Evolutionary conservation across 2,329 filamentous ascomycete genomes (phyloP).

Genomic region (Anthostomella pinea): DNA sequence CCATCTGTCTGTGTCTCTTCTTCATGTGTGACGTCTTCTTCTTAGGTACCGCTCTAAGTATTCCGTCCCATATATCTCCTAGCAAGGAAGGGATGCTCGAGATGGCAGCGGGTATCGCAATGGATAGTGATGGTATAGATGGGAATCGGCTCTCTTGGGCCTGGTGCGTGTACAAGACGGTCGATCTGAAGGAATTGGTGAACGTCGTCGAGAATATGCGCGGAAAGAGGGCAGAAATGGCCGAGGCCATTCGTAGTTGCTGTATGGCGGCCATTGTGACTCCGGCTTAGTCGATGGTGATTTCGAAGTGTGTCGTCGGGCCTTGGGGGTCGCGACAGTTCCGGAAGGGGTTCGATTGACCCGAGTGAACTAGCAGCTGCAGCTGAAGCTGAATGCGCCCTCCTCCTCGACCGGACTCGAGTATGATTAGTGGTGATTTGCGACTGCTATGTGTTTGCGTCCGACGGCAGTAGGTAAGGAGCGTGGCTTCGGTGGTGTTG

Average conservation of each 20-base stretch:
- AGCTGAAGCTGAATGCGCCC: too few relatives aligned
- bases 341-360: too few relatives aligned
- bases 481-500: too few relatives aligned
- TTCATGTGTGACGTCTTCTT: slow-evolving; percentile 98
- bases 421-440: too few relatives aligned
- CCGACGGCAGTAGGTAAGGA: too few relatives aligned
- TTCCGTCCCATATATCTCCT: slow-evolving; percentile 85
- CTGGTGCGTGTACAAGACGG: slow-evolving; percentile 44
- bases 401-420: too few relatives aligned
- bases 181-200: slow-evolving; percentile 41
- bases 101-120: slow-evolving; percentile 59
- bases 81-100: slow-evolving; percentile 67
- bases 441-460: too few relatives aligned
- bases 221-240: slow-evolving; percentile 53
- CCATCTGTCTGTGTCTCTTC: slow-evolving; percentile 89
- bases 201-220: slow-evolving; percentile 45
- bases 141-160: slow-evolving; percentile 34
- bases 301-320: too few relatives aligned
- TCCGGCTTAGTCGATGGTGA: too few relatives aligned
- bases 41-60: slow-evolving; percentile 91
- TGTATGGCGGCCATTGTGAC: slow-evolving; percentile 45
- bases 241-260: slow-evolving; percentile 36
- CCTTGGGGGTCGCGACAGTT: too few relatives aligned
- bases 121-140: slow-evolving; percentile 52
- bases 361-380: too few relatives aligned